These are phyloP conservation scores for Mycena capillaripes DNA, from an alignment of 768 basidiomycete species.

Conservation along the genomic window DNA sequence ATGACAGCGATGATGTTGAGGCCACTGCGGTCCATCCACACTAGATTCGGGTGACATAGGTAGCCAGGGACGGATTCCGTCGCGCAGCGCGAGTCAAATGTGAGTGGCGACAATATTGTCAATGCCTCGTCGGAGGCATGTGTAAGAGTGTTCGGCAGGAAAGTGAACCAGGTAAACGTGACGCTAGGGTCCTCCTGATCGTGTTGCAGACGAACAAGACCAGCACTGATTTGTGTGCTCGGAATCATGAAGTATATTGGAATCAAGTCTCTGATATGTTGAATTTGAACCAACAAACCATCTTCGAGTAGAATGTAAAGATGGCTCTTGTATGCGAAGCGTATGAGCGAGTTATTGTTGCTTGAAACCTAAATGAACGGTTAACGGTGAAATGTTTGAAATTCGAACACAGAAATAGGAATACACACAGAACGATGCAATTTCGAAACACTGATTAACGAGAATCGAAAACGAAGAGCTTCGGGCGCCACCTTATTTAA, in stretches of 20 bases:
- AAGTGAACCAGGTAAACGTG: slow-evolving; percentile 1
- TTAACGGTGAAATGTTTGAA: too few relatives aligned
- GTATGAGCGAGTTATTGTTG: neutral
- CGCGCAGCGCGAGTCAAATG: slow-evolving; percentile 1
- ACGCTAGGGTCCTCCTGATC: too few relatives aligned
- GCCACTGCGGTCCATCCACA: slow-evolving; percentile 34
- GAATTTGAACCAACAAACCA: slow-evolving; percentile 1
- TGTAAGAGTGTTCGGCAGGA: slow-evolving; percentile 19
- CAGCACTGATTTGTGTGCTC: too few relatives aligned
- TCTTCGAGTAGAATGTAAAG: slow-evolving; percentile 29
- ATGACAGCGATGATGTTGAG: slow-evolving; percentile 13
- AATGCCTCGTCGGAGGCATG: slow-evolving; percentile 12
- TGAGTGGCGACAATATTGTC: slow-evolving; percentile 26
- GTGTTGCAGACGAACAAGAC: too few relatives aligned
- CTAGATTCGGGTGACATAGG: neutral
- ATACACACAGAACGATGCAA: too few relatives aligned
- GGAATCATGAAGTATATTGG: slow-evolving; percentile 20
- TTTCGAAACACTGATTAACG: too few relatives aligned
- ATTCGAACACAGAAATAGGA: too few relatives aligned
- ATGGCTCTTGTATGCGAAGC: slow-evolving; percentile 23
- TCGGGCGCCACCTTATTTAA: too few relatives aligned
- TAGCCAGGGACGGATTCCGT: neutral
- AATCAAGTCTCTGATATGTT: too few relatives aligned
- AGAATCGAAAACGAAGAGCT: too few relatives aligned
- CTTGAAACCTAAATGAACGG: slow-evolving; percentile 5